Evolutionary conservation across 1,139 yeast species (phyloP), one percentile per base, ranked within the genome.

Genomic region (Yamadazyma triangularis): DNA sequence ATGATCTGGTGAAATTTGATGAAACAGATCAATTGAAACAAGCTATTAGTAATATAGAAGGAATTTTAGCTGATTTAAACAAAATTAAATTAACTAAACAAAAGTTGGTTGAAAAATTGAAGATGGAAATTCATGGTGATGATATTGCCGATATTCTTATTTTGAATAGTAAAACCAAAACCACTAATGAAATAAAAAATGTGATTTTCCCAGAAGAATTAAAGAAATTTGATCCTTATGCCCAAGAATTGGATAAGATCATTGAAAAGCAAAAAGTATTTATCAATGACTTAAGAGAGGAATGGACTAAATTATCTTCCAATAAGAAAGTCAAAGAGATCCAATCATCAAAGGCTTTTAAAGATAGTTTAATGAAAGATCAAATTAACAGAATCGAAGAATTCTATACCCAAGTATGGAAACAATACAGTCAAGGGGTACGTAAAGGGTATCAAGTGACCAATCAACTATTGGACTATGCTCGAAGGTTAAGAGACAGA

Each of bases 91-190:
- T 72, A 20, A 91, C 83, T 48, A 77, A 94, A 33, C 56, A 61
- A 13, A 66, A 76, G 27, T 68, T 82, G 2, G 64, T 85, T 26
- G 68, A 68, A 3, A 86, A 78, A 29, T 67, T 89, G 49, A 88
- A 87, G 50, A 70, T 64, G 6, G 74, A 73, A 33, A 79, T 86
- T 25, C 94, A 82, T 47, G 68, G 73, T 13, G 98, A 91, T 55
- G 96, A 91, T 51, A 87, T 89, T 31, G 82, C 95, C 0, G 80
- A 84, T 35, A 67, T 82, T 15, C 65, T 91, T 23, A 73, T 91
- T 4, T 60, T 83, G 42, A 83, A 85, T 52, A 77, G 79, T 42
- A 73, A 75, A 32, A 64, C 71, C 21, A 70, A 70, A 36, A 50
- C 72, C 3, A 77, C 77, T 13, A 64, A 69, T 26, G 91, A 82